Base-by-base conservation (phyloP, 1,139 yeast genomes). In the Kurtzmaniella quercitrusa region DNA sequence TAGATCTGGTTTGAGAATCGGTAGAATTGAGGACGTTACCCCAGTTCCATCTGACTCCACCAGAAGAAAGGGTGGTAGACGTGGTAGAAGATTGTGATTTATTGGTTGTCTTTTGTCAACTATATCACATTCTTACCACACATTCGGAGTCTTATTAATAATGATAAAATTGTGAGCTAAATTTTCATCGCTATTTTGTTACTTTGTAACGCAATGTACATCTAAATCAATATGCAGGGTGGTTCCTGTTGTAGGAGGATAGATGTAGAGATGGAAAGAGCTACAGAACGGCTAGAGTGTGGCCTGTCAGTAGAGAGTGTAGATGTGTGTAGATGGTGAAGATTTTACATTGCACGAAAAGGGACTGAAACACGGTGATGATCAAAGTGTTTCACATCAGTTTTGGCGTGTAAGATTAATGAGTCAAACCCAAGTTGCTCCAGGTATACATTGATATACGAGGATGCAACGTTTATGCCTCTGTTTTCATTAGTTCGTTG, bases 1-100 rank as follows among this genome's bases (percentile, higher is more conserved):
- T 68, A 91, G 99, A 85, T 90, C 98, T 59, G 99, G 99, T 74
- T 84, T 94, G 79, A 90, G 96, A 85, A 93, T 94, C 63, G 99
- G 99, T 69, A 91, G 99, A 82, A 94, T 94, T 65, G 98, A 94
- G 83, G 99, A 94, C 76, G 98, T 94, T 62, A 94, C 99, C 64
- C 98, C 98, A 76, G 93, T 94, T 68, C 99, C 99, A 75, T 93
- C 98, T 62, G 99, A 94, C 79, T 91, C 98, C 68, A 94, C 98
- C 77, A 94, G 99, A 86, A 89, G 95, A 88, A 94, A 94, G 95
- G 98, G 98, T 89, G 99, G 99, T 88, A 94, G 98, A 85, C 91
- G 99, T 86, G 99, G 99, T 91, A 93, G 98, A 86, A 90, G 99
- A 87, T 87, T 91, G 81, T 91, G 82, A 83, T 66, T 66, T 56